phyloP scores from a whole-genome alignment of 108 stramenopile species.

The Discostella stelligeroides region DNA sequence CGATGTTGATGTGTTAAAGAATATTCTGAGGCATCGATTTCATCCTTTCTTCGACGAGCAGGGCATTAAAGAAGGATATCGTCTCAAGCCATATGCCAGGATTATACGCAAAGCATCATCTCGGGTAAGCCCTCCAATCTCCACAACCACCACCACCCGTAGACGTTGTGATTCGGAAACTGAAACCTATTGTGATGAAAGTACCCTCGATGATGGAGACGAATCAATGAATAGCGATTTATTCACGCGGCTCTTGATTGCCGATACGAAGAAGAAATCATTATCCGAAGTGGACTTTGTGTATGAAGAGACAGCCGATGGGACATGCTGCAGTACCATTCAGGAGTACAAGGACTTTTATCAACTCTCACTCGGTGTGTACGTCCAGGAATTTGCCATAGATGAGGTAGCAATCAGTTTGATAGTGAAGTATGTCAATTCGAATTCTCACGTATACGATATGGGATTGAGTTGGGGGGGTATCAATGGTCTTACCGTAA shows the following conservation, averaged over 20 bases:
- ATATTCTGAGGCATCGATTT: slow-evolving; percentile 47
- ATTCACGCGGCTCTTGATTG: slow-evolving; percentile 35
- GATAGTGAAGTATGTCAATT: slow-evolving; percentile 71
- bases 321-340: slow-evolving; percentile 53
- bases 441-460: slow-evolving; percentile 65
- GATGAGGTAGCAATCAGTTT: slow-evolving; percentile 75
- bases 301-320: slow-evolving; percentile 27
- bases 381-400: slow-evolving; percentile 86
- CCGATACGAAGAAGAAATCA: slow-evolving; percentile 33
- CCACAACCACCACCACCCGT: not conserved
- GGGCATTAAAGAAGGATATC: slow-evolving; percentile 58
- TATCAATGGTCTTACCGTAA: slow-evolving; percentile 80
- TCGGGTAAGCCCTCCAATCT: not conserved
- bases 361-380: slow-evolving; percentile 75
- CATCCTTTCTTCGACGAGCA: slow-evolving; percentile 64
- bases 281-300: slow-evolving; percentile 27
- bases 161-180: slow-evolving; percentile 24
- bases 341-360: slow-evolving; percentile 75
- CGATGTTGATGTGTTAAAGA: slow-evolving; percentile 36
- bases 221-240: slow-evolving; percentile 40
- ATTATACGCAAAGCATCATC: slow-evolving; percentile 12
- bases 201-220: slow-evolving; percentile 40
- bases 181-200: slow-evolving; percentile 42
- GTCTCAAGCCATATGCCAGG: slow-evolving; percentile 62
- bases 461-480: slow-evolving; percentile 88